A percentile compares a stretch with the other conserved stretches of the same genome.
These are phyloP conservation scores for Viola pubescens DNA, from an alignment of 441 rosid species.

Conservation along the genomic window DNA sequence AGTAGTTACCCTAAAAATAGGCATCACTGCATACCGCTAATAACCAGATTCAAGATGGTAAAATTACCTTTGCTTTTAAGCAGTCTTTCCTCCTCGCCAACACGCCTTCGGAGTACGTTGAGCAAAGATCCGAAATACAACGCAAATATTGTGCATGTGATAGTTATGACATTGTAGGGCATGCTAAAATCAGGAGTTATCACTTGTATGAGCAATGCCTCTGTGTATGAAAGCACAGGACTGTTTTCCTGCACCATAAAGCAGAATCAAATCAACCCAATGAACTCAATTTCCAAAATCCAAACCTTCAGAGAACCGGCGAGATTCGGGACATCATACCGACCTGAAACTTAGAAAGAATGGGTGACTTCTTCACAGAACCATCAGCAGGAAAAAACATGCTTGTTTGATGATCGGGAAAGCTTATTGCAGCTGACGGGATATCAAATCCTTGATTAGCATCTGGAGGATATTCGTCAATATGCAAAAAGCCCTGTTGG, in stretches of 20 bases:
- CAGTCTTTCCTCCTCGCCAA: constrained; percentile 71
- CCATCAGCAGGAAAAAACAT: constrained; percentile 33
- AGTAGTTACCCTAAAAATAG: no score
- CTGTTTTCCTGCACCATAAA: constrained; percentile 52
- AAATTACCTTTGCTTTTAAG: constrained; percentile 58
- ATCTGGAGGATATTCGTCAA: constrained; percentile 95
- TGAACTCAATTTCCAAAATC: neutral
- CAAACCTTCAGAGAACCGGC: constrained; percentile 1
- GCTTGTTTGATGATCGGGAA: constrained; percentile 49
- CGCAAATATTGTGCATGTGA: constrained; percentile 91
- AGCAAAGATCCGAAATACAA: constrained; percentile 87
- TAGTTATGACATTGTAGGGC: constrained; percentile 97
- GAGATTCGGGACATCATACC: neutral
- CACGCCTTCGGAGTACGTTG: constrained; percentile 70
- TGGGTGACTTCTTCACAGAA: constrained; percentile 29
- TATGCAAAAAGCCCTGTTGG: constrained; percentile 77
- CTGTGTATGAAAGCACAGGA: constrained; percentile 64
- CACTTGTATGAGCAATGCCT: constrained; percentile 82
- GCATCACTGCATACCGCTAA: neutral
- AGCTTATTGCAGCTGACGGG: constrained; percentile 81
- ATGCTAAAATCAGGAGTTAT: constrained; percentile 98
- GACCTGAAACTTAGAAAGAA: constrained; percentile 64
- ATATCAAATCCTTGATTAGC: constrained; percentile 98
- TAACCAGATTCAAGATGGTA: constrained; percentile 6
- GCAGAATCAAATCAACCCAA: constrained; percentile 7